These are phyloP conservation scores for Chrysosporium queenslandicum DNA, from an alignment of 2,329 filamentous ascomycete genomes.

Conservation along the genomic window DNA sequence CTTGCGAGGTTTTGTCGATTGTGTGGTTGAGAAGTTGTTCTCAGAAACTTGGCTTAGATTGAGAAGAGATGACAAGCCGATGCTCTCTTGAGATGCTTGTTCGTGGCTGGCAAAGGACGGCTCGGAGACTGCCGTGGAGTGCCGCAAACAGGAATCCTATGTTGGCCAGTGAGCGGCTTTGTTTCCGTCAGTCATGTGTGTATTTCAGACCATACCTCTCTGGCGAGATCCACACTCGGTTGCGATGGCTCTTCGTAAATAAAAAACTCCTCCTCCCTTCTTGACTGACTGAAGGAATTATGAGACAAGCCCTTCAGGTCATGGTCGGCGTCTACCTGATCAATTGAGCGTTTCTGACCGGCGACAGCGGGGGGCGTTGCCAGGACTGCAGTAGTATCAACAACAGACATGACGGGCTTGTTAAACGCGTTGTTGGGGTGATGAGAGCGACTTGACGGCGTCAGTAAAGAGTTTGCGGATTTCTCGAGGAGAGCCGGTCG, in stretches of 20 bases:
- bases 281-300: constrained; percentile 18
- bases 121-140: constrained; percentile 4
- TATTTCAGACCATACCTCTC: constrained; percentile 16
- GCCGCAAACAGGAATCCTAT: constrained; percentile 9
- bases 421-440: not conserved
- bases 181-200: not conserved
- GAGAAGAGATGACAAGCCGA: constrained; percentile 16
- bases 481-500: constrained; percentile 35
- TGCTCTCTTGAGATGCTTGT: constrained; percentile 11
- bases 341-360: constrained; percentile 34
- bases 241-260: constrained; percentile 20
- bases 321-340: constrained; percentile 28
- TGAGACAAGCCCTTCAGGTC: constrained; percentile 16
- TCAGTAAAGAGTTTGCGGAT: constrained; percentile 34
- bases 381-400: not conserved
- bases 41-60: constrained; percentile 18
- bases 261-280: constrained; percentile 17
- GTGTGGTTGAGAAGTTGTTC: not conserved
- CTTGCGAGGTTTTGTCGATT: constrained; percentile 18
- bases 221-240: constrained; percentile 15
- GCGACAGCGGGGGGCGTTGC: constrained; percentile 27
- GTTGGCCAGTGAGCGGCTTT: not conserved
- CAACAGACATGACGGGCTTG: not conserved
- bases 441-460: constrained; percentile 21
- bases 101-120: not conserved